phyloP scores from a whole-genome alignment of 2,329 filamentous ascomycete species.

The Lachnellula willkommii region DNA sequence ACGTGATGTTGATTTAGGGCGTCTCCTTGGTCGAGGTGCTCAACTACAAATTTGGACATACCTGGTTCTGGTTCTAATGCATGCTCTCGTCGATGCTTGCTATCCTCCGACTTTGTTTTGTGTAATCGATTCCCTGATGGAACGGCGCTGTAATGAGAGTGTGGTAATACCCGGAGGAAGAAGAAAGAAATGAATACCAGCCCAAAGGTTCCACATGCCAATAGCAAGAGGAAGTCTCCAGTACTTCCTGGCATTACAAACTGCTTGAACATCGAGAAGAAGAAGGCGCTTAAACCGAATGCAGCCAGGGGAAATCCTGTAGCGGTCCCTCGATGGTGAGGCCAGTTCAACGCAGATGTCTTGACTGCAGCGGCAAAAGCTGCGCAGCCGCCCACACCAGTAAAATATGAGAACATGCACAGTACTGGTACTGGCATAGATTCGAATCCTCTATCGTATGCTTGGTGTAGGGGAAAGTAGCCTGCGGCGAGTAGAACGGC shows the following conservation, averaged over 20 bases:
- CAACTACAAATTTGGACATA: conserved; percentile 46
- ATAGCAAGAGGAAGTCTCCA: conserved; percentile 70
- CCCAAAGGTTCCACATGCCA: conserved; percentile 72
- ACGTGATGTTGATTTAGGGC: conserved; percentile 28
- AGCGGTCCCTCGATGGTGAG: conserved; percentile 82
- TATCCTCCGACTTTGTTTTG: conserved; percentile 42
- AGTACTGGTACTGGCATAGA: conserved; percentile 53
- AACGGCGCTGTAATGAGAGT: conserved; percentile 40
- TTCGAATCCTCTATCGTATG: conserved; percentile 64
- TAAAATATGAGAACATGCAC: conserved; percentile 80
- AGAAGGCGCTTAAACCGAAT: conserved; percentile 92
- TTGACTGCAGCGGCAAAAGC: conserved; percentile 90
- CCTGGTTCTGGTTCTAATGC: conserved; percentile 52
- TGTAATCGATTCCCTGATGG: conserved; percentile 37
- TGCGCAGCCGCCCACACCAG: conserved; percentile 82
- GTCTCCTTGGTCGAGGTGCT: conserved; percentile 27
- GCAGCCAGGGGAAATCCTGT: conserved; percentile 90
- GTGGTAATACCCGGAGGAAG: conserved; percentile 72
- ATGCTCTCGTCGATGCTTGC: conserved; percentile 32
- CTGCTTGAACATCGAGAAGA: conserved; percentile 78
- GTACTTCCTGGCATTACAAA: conserved; percentile 79
- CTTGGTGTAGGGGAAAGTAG: conserved; percentile 79
- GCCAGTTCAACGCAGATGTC: conserved; percentile 82
- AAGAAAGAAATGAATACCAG: conserved; percentile 75
- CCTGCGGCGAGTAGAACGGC: conserved; percentile 67